Percentiles rank a stretch among this genome's conserved stretches.
phyloP scores from a whole-genome alignment of 495 filamentous ascomycete species.

The Tuber calosporum region DNA sequence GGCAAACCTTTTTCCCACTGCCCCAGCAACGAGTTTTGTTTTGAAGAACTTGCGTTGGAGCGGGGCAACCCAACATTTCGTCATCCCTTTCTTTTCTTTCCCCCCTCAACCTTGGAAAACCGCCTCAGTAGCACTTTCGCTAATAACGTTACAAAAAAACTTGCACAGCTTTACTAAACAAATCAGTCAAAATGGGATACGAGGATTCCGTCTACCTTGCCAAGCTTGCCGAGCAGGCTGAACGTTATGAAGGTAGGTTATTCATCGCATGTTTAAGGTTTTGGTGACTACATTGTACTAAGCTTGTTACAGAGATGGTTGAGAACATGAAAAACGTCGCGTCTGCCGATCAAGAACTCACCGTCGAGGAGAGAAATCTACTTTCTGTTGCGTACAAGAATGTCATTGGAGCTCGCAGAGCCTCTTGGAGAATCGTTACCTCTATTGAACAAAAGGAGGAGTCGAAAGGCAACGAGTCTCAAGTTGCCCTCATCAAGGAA shows the following conservation, averaged over 20 bases:
- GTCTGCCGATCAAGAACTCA: slow-evolving; percentile 91
- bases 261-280: slow-evolving; percentile 12
- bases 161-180: slow-evolving; percentile 13
- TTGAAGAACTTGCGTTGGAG: slow-evolving; percentile 7
- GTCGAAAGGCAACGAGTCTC: slow-evolving; percentile 93
- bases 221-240: slow-evolving; percentile 99
- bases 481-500: slow-evolving; percentile 94
- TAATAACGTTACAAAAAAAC: slow-evolving; percentile 10
- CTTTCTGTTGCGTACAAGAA: slow-evolving; percentile 99
- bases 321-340: slow-evolving; percentile 99
- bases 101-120: neutral
- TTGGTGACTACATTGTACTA: slow-evolving; percentile 19
- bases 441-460: slow-evolving; percentile 99
- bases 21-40: slow-evolving; percentile 1
- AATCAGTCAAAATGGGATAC: slow-evolving; percentile 77
- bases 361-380: slow-evolving; percentile 98
- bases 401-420: slow-evolving; percentile 96
- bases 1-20: slow-evolving; percentile 19
- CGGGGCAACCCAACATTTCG: slow-evolving; percentile 17
- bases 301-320: slow-evolving; percentile 75
- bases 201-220: slow-evolving; percentile 99
- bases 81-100: slow-evolving; percentile 10
- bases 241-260: slow-evolving; percentile 95
- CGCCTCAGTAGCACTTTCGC: slow-evolving; percentile 5
- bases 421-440: slow-evolving; percentile 98